Percentiles rank a stretch among this genome's conserved stretches.
phyloP scores from a whole-genome alignment of 768 basidiomycete species.

The Lepiota venenata region DNA sequence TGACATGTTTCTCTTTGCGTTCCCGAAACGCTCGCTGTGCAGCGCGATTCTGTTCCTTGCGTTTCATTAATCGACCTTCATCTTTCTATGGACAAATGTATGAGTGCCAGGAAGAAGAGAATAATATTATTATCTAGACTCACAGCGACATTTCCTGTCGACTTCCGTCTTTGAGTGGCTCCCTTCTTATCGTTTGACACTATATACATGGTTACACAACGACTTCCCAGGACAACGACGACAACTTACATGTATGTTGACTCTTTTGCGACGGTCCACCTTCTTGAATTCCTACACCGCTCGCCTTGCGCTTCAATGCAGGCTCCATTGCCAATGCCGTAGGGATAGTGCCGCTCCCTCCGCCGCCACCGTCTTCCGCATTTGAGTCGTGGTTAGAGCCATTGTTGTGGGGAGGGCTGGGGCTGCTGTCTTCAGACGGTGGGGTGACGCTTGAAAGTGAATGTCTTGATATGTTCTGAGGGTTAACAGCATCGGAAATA shows the following conservation, averaged over 20 bases:
- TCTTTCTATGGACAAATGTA: constrained; percentile 44
- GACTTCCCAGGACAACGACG: not conserved
- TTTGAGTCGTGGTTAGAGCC: constrained; percentile 30
- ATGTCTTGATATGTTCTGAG: constrained; percentile 51
- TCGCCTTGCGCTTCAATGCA: constrained; percentile 75
- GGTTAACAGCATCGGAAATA: constrained; percentile 49
- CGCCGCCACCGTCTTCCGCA: constrained; percentile 31
- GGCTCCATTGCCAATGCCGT: constrained; percentile 24
- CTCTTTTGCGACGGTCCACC: constrained; percentile 64
- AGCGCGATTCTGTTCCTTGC: constrained; percentile 96
- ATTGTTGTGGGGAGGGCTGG: constrained; percentile 57
- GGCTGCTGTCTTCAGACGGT: constrained; percentile 73
- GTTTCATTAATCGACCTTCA: constrained; percentile 73
- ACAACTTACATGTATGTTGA: constrained; percentile 55
- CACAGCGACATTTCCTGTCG: constrained; percentile 25
- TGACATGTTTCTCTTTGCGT: constrained; percentile 95
- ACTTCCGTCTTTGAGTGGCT: constrained; percentile 30
- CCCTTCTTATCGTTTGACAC: constrained; percentile 25
- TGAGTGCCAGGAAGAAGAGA: not conserved
- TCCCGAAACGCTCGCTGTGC: constrained; percentile 98
- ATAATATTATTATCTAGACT: constrained; percentile 9
- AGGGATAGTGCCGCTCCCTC: not conserved
- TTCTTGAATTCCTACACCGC: constrained; percentile 52
- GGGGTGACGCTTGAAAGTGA: constrained; percentile 54
- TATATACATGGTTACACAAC: constrained; percentile 1